Conservation (phyloP, 441 rosid genomes). For the Corymbia citriodora region DNA sequence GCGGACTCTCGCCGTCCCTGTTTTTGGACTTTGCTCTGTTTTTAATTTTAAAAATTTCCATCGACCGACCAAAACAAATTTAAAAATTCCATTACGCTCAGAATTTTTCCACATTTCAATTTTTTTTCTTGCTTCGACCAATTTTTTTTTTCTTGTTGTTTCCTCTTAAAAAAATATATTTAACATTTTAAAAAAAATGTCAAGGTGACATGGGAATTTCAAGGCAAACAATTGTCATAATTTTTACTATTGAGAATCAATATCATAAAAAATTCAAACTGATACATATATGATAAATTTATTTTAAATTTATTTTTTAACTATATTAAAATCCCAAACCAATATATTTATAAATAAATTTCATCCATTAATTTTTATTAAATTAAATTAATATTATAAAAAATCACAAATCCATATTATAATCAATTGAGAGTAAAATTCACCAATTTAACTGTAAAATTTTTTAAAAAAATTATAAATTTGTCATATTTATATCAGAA, state of each 20-base stretch:
- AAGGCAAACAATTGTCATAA: fast-evolving
- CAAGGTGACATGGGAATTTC: not conserved
- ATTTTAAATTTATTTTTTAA: fast-evolving
- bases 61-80: too few species aligned
- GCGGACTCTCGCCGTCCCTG: not conserved
- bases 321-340: fast-evolving
- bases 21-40: not conserved
- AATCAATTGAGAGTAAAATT: too few species aligned
- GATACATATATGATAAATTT: fast-evolving
- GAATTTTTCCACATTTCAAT: not conserved
- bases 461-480: too few species aligned
- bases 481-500: fast-evolving
- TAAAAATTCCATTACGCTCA: not conserved
- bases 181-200: not conserved
- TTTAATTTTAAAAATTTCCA: too few species aligned
- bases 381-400: fast-evolving
- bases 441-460: fast-evolving
- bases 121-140: not conserved
- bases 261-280: fast-evolving
- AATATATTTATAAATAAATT: fast-evolving
- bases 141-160: not conserved
- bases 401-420: fast-evolving
- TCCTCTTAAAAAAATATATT: not conserved
- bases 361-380: fast-evolving
- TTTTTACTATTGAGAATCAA: not conserved